Evolutionary conservation across 1,284 basidiomycete genomes (phyloP), one percentile per base, ranked within the genome.

Genomic region (Ganoderma lingzhi): DNA sequence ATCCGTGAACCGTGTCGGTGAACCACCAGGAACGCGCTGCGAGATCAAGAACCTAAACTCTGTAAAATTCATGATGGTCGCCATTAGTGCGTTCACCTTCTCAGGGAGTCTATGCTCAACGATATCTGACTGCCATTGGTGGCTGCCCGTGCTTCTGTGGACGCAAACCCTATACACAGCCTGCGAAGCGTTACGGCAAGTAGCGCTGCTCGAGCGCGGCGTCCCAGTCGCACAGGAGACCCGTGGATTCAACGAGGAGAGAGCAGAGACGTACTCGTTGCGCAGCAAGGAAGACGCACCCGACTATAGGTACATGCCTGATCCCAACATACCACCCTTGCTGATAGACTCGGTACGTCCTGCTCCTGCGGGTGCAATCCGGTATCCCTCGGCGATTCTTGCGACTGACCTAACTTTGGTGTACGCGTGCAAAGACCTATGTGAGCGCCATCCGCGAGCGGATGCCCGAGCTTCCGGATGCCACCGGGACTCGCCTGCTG

Each of bases 11-110:
- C 85, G 86, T 56, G 77, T 82, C 37, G 91, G 91, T 14, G 83
- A 87, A 32, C 84, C 88, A 0, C 89, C 84, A 15, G 96, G 96
- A 0, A 96, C 93, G 0, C 90, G 98, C 23, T 98, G 96, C 77
- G 98, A 99, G 82, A 91, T 99, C 77, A 99, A 99, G 83, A 99
- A 99, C 77, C 85, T 99, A 67, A 99, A 98, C 79, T 97, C 96
- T 64, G 87, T 98, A 60, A 90, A 90, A 69, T 96, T 94, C 78
- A 92, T 97, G 82, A 90, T 90, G 81, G 87, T 91, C 41, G 97
- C 97, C 9, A 95, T 99, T 62, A 88, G 96, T 97, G 71, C 60
- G 90, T 84, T 84, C 63, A 44, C 23, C 14, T n/a, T 60, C 32
- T 35, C 35, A 30, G 23, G 45, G 19, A 23, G 23, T 23, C 23